A percentile compares a stretch with the other conserved stretches of the same genome.
Conservation (phyloP, 345 rosid genomes). For the Viola odorata region DNA sequence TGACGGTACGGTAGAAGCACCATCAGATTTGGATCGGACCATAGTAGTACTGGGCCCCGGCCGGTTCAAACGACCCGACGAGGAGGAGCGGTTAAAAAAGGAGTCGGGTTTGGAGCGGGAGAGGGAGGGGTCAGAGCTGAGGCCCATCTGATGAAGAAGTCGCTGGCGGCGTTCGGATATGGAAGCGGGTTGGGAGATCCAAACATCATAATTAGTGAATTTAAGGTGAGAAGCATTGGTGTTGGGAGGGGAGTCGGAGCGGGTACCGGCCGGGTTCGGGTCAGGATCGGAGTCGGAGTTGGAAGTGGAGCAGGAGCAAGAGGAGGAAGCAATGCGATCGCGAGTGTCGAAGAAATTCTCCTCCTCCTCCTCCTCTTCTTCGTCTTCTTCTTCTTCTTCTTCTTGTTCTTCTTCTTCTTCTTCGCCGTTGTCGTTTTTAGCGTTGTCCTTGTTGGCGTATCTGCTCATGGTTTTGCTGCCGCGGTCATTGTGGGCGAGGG, state of each 20-base stretch:
- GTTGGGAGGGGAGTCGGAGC: slow-evolving; percentile 20
- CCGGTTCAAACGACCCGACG: slow-evolving; percentile 32
- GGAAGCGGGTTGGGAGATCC: slow-evolving; percentile 77
- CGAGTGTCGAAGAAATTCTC: slow-evolving; percentile 76
- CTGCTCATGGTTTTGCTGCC: slow-evolving; percentile 4
- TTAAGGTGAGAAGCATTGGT: slow-evolving; percentile 9
- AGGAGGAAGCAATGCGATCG: slow-evolving; percentile 66
- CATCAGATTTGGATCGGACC: slow-evolving; percentile 52
- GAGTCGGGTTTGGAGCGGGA: slow-evolving; percentile 39
- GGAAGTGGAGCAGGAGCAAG: slow-evolving; percentile 64
- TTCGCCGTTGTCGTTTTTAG: slow-evolving; percentile 27
- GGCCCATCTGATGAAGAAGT: slow-evolving; percentile 60
- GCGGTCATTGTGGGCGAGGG: slow-evolving; percentile 2
- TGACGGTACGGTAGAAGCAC: slow-evolving; percentile 7
- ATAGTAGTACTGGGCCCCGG: slow-evolving; percentile 18
- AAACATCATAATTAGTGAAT: slow-evolving; percentile 48
- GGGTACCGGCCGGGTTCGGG: slow-evolving; percentile 31
- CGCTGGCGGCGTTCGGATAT: slow-evolving; percentile 68
- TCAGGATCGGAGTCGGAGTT: slow-evolving; percentile 63
- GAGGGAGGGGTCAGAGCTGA: slow-evolving; percentile 40
- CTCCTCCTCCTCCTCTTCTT: slow-evolving; percentile 34
- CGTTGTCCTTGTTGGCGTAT: neutral
- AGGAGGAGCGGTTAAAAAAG: slow-evolving; percentile 34
- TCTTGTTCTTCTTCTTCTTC: slow-evolving; percentile 23
- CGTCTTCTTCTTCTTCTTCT: slow-evolving; percentile 18